Conservation (phyloP, 495 filamentous ascomycete genomes). For the Podospora pseudoanserina region DNA sequence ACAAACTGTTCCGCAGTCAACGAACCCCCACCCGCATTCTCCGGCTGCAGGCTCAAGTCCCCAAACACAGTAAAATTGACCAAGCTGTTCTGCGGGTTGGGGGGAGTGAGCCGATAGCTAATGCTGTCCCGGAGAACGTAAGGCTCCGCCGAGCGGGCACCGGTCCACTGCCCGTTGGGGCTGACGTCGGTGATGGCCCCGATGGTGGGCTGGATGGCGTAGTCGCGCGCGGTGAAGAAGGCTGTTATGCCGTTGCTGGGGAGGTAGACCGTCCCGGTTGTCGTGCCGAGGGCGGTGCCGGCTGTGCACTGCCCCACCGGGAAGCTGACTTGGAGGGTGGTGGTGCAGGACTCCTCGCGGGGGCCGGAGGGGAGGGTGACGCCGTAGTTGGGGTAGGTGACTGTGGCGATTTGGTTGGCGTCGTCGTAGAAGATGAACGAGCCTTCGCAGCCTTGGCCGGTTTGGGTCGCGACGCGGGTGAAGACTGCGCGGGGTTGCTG, state of each 20-base stretch:
- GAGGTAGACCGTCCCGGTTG: not conserved
- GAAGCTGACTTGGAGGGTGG: not conserved
- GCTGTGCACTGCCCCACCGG: not conserved
- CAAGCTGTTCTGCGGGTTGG: not conserved
- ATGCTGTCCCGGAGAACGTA: not conserved
- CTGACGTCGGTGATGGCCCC: not conserved
- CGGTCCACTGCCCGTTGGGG: not conserved
- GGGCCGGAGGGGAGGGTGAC: not conserved
- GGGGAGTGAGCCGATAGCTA: not conserved
- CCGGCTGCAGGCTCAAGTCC: not conserved
- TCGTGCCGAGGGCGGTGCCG: not conserved
- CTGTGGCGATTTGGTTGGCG: not conserved
- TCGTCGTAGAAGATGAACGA: not conserved
- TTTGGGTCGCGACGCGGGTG: not conserved
- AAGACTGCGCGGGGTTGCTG: not conserved
- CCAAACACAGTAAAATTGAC: not conserved
- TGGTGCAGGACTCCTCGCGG: not conserved
- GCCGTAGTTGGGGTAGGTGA: not conserved
- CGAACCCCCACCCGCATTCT: not conserved
- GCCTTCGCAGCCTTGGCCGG: not conserved
- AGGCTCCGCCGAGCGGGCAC: not conserved
- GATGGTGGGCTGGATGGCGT: not conserved
- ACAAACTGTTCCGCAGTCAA: not conserved
- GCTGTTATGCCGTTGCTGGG: not conserved
- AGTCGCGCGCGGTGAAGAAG: not conserved